Evolutionary conservation across 768 basidiomycete species (phyloP), one percentile per base, ranked within the genome.

Genomic region (Pleurotus cornucopiae): DNA sequence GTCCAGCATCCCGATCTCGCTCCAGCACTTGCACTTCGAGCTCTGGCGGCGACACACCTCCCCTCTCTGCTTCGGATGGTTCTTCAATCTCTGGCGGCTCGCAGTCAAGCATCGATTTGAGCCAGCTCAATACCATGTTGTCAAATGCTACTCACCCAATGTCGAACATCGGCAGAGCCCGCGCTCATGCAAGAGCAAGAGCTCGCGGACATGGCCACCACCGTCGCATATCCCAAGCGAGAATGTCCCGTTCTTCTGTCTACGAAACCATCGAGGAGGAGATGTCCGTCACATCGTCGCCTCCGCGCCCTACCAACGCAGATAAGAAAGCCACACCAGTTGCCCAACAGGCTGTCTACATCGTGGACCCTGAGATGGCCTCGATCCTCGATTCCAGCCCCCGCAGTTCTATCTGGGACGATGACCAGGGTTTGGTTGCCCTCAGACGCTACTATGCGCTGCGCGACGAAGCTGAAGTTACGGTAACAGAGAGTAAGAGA

Each of bases 201-300:
- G 69, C 74, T 16, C 78, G 78, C 14, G 86, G 88, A 0, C 77
- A 82, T 39, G 85, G 88, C 2, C 88, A 90, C 64, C 84, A 84
- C 39, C 84, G 88, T 37, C 81, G 88, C 1, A 79, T 83, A 49
- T 89, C 88, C 1, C 78, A 83, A 47, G 78, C 81, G 25, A 80
- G 81, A 16, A 76, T 79, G 6, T 86, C 85, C 11, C 77, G 86
- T 3, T 72, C 82, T 0, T 91, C 89, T 0, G 78, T 89, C 0
- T 91, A 90, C 60, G 89, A 91, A 65, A 91, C 86, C 0, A 91
- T 92, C 47, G 78, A 89, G 55, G 90, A 92, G 62, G 91, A 91
- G 59, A 65, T 73, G 11, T 72, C 75, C 3, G 75, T 58, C 34
- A 65, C 66, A 9, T 61, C 64, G 0, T 69, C 69, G 2, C 69